Conservation (phyloP, 2,329 filamentous ascomycete genomes). For the Exophiala lecanii-corni region DNA sequence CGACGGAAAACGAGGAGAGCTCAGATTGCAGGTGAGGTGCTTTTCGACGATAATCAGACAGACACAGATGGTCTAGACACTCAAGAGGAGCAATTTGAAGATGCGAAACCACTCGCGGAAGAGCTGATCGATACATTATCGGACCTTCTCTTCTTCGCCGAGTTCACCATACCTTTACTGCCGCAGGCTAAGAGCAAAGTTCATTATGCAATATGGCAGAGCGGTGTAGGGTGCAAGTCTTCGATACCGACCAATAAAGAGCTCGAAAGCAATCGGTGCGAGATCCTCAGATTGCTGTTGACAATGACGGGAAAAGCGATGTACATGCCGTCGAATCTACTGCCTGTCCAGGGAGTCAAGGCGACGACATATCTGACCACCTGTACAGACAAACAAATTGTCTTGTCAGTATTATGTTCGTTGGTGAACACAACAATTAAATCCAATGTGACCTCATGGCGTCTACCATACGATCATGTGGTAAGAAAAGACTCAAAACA, state of each 20-base stretch:
- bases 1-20: slow-evolving; percentile 66
- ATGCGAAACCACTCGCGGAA: slow-evolving; percentile 81
- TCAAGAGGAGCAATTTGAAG: slow-evolving; percentile 64
- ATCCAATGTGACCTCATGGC: slow-evolving; percentile 92
- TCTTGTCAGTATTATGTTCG: slow-evolving; percentile 85
- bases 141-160: slow-evolving; percentile 85
- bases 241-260: slow-evolving; percentile 84
- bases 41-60: slow-evolving; percentile 72
- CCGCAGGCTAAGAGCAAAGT: slow-evolving; percentile 71
- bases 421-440: slow-evolving; percentile 91
- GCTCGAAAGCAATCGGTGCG: slow-evolving; percentile 85
- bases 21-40: slow-evolving; percentile 65
- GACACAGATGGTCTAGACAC: slow-evolving; percentile 42
- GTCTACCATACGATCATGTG: slow-evolving; percentile 87
- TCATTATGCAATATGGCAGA: slow-evolving; percentile 95
- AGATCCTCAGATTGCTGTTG: slow-evolving; percentile 80
- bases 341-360: slow-evolving; percentile 78
- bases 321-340: slow-evolving; percentile 75
- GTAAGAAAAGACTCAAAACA: slow-evolving; percentile 89
- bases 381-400: slow-evolving; percentile 83
- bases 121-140: slow-evolving; percentile 86
- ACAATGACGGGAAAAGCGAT: slow-evolving; percentile 86
- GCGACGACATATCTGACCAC: slow-evolving; percentile 86
- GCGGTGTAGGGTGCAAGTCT: slow-evolving; percentile 90
- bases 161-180: slow-evolving; percentile 76